Conservation (phyloP, 2,329 filamentous ascomycete genomes). For the Colletotrichum lini region DNA sequence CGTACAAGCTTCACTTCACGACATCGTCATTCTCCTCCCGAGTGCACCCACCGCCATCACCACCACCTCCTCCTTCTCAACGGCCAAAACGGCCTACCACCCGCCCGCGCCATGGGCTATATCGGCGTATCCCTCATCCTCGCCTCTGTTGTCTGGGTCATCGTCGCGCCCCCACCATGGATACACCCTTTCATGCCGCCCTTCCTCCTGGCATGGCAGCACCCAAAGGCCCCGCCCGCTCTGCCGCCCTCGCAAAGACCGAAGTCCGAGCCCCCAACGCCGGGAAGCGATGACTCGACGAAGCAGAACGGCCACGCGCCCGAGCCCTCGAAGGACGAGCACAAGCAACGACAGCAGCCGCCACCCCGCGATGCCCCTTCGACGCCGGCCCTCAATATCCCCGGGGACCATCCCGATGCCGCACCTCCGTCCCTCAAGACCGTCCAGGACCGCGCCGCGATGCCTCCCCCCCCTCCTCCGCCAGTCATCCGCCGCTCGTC, state of each 20-base stretch:
- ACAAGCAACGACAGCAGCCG: neutral
- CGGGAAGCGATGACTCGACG: conserved; percentile 25
- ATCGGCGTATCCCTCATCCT: conserved; percentile 74
- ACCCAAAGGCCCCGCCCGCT: conserved; percentile 5
- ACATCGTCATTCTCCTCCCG: neutral
- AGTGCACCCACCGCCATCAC: neutral
- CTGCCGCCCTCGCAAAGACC: conserved; percentile 2
- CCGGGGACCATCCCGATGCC: conserved; percentile 14
- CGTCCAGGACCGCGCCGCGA: conserved; percentile 50
- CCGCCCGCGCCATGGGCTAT: conserved; percentile 62
- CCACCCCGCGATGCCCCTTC: conserved; percentile 37
- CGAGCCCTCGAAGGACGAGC: neutral
- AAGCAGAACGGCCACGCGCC: neutral
- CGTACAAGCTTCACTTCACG: too few species aligned
- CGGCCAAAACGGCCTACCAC: conserved; percentile 1
- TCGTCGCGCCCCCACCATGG: conserved; percentile 68
- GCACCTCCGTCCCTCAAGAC: conserved; percentile 10
- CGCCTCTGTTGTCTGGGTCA: conserved; percentile 71
- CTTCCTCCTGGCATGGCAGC: conserved; percentile 49
- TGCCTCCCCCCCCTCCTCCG: conserved; percentile 53
- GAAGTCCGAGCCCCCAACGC: conserved; percentile 23
- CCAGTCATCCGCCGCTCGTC: conserved; percentile 37
- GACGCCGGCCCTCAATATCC: conserved; percentile 25
- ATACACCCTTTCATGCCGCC: conserved; percentile 61
- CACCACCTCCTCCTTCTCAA: neutral